These are phyloP conservation scores for Amanita exitialis DNA, from an alignment of 768 basidiomycete species.

Conservation along the genomic window DNA sequence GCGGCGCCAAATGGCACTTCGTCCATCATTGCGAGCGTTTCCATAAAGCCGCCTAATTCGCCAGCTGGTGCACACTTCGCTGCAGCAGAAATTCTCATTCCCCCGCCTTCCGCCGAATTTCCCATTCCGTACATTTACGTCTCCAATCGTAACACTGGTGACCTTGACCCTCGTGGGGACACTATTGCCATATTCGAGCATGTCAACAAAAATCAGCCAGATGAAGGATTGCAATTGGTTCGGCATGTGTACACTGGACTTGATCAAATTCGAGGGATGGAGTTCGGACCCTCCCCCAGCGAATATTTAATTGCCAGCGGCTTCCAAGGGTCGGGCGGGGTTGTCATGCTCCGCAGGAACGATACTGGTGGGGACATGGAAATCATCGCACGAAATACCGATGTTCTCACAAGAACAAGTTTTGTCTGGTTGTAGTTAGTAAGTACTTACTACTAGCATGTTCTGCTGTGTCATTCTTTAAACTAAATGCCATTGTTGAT, in stretches of 20 bases:
- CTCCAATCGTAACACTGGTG: constrained; percentile 37
- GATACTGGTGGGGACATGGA: constrained; percentile 41
- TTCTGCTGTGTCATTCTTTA: not conserved
- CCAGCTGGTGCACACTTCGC: constrained; percentile 28
- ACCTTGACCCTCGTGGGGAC: constrained; percentile 27
- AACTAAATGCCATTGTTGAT: no score
- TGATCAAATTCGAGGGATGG: constrained; percentile 27
- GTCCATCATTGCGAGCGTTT: constrained; percentile 25
- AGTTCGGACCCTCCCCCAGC: constrained; percentile 17
- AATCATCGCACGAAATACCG: constrained; percentile 42
- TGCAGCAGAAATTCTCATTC: constrained; percentile 37
- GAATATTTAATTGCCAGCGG: constrained; percentile 48
- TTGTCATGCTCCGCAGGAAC: constrained; percentile 45
- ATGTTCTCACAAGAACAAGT: constrained; percentile 38
- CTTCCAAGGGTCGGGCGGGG: constrained; percentile 40
- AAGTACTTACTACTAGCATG: not conserved
- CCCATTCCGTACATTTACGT: constrained; percentile 30
- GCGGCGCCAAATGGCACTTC: constrained; percentile 29
- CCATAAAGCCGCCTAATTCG: constrained; percentile 25
- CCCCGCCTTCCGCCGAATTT: constrained; percentile 22
- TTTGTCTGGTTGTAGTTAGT: constrained; percentile 39
- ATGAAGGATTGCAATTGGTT: constrained; percentile 25
- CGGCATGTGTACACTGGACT: constrained; percentile 39
- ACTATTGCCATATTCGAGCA: constrained; percentile 41
- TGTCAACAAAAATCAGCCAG: constrained; percentile 21